Evolutionary conservation across 2,329 filamentous ascomycete genomes (phyloP), one percentile per base, ranked within the genome.

Genomic region (Ophiostoma quercus): DNA sequence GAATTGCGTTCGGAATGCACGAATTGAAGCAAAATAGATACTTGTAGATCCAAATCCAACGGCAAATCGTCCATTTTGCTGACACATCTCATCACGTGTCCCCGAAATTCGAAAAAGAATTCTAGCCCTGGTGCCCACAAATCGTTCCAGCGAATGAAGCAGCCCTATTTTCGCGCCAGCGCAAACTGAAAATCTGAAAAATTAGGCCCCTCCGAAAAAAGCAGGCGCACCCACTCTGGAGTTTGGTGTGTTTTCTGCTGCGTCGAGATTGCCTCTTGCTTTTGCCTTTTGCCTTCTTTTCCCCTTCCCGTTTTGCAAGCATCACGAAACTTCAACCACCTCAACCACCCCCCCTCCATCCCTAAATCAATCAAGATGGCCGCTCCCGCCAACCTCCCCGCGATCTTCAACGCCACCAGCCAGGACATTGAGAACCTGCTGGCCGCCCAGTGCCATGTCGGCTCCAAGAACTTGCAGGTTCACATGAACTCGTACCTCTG

Each of bases 381-480:
- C 81, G 92, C 94, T 82, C 25, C 60, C 12, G 87, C 89, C 79
- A 96, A 97, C 86, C 91, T 97, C 77, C 95, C 95, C 82, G 86
- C 94, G 76, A 87, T 91, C 80, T 97, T 99, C 90, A 95, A 97
- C 88, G 92, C 95, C 80, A 98, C 95, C 79, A 90, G 90, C 81
- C 90, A 96, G 87, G 95, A 99, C 87, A 96, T 99, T 85, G 95
- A 99, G 92, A 95, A 94, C 92, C 92, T 99, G 81, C 91, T 99
- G 79, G 91, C 94, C 80, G 94, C 96, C 79, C 94, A 98, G 86
- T 89, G 87, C 85, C 96, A 99, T 85, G 89, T 98, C 78, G 95
- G 95, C 79, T 92, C 90, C 85, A 98, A 98, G 92, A 99, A 99
- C 90, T 84, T 99, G 79, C 95, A 98, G 88, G 92, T 96, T 81